phyloP scores from a whole-genome alignment of 176 grass and related monocot genomes.

The Rhipidocladum racemiflorum region DNA sequence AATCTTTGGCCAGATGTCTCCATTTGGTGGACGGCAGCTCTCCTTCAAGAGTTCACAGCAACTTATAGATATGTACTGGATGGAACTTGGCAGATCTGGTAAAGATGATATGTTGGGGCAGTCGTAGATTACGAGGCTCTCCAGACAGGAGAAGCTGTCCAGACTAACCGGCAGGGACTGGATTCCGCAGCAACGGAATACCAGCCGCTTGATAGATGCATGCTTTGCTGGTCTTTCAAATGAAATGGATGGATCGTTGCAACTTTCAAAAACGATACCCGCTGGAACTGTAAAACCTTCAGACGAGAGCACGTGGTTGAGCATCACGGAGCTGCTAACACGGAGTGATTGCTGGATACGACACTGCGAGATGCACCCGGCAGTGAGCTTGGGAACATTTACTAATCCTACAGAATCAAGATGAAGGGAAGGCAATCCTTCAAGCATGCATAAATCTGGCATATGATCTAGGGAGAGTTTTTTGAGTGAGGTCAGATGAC shows the following conservation, averaged over 20 bases:
- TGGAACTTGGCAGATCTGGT: no score
- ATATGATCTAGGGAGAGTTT: neutral
- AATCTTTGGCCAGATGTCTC: no score
- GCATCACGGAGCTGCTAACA: neutral
- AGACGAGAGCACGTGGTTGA: neutral
- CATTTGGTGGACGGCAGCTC: no score
- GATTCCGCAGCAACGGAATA: fast-evolving
- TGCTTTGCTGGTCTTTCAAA: neutral
- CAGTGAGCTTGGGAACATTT: neutral
- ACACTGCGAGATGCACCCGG: neutral
- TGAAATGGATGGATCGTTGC: neutral
- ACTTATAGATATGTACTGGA: no score
- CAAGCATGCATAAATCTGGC: neutral
- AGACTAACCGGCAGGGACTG: neutral
- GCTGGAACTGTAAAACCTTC: neutral
- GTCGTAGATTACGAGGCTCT: no score
- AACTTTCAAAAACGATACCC: neutral
- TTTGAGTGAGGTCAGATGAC: neutral
- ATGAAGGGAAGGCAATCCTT: neutral
- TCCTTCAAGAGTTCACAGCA: no score
- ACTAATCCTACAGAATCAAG: fast-evolving
- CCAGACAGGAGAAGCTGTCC: no score
- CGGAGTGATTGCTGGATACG: neutral
- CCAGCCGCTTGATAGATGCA: neutral
- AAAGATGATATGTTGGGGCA: no score